These are phyloP conservation scores for Whalleya microplaca DNA, from an alignment of 2,329 filamentous ascomycete species.

Conservation along the genomic window DNA sequence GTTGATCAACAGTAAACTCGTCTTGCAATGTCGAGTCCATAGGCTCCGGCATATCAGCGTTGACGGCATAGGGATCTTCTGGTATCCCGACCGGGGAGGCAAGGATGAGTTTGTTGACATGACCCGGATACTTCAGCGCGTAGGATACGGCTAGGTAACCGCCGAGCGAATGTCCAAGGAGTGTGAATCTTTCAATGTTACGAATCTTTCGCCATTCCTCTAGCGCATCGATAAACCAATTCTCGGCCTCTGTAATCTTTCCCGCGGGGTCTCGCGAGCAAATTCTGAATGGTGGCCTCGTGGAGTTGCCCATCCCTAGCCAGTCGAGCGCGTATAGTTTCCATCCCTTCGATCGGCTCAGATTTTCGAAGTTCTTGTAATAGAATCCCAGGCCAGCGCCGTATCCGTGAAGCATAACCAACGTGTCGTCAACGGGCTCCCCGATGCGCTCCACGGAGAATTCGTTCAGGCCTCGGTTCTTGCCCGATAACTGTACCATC, in stretches of 20 bases:
- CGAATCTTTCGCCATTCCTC: constrained; percentile 93
- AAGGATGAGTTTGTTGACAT: constrained; percentile 92
- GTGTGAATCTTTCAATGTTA: constrained; percentile 90
- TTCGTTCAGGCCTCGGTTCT: constrained; percentile 87
- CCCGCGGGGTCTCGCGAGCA: constrained; percentile 77
- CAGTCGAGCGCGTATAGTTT: constrained; percentile 93
- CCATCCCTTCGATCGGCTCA: constrained; percentile 80
- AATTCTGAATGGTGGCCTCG: constrained; percentile 81
- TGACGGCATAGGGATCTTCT: constrained; percentile 88
- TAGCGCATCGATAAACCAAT: constrained; percentile 93
- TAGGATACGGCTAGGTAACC: constrained; percentile 96
- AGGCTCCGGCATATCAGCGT: constrained; percentile 78
- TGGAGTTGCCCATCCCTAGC: constrained; percentile 91
- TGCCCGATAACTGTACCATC: constrained; percentile 82
- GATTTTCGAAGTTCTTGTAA: constrained; percentile 94
- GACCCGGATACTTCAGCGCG: constrained; percentile 93
- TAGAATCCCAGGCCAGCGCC: constrained; percentile 96
- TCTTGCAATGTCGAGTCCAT: constrained; percentile 72
- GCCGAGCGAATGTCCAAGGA: constrained; percentile 90
- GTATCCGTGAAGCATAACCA: constrained; percentile 97
- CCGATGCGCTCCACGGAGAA: constrained; percentile 85
- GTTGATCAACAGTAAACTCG: constrained; percentile 80
- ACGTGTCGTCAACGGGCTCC: constrained; percentile 78
- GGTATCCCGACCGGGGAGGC: constrained; percentile 94
- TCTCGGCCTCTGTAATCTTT: constrained; percentile 87